Base-by-base conservation (phyloP, 2,329 filamentous ascomycete genomes). In the Sporothrix sp. region DNA sequence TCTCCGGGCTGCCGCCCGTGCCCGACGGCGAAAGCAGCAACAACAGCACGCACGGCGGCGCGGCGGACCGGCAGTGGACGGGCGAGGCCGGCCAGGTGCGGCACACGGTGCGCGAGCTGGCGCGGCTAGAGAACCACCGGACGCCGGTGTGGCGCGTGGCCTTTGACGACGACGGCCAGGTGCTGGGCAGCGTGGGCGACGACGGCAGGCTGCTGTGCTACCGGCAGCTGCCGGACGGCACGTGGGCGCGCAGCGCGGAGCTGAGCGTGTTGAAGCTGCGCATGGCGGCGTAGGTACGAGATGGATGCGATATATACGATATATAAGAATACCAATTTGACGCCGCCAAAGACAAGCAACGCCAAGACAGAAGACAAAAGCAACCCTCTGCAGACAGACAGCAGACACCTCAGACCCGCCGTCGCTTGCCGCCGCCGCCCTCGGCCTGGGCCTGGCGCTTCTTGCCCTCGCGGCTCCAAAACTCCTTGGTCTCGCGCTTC, bases 401-500 rank as follows among this genome's bases (percentile, higher is more conserved):
- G 35, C 30, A 20, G 40, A 20, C 45, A 8, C 16, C 45, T 20
- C 36, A 21, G 32, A 23, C 38, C 44, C 59, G 58, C 54, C 62
- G 62, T 53, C 68, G 63, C 63, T 71, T 71, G 7, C 68, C 66
- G 7, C 65, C 65, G 7, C 63, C 68, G 1, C 58, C 59, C 3
- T 36, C 47, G 2, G 66, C 68, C 6, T 68, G 67, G 14, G 72
- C 71, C 50, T 67, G 71, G 56, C 78, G 68, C 70, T 81, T 81
- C 72, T 84, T 87, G 9, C 93, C 93, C 69, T 98, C 94, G 61
- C 82, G 82, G 60, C 81, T 75, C 93, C 93, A 98, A 64, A 82
- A 98, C 60, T 95, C 90, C 66, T 95, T 85, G 64, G 82, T 85
- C 72, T 98, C 91, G 60, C 81, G 81, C 79, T 90, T 94, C 71